Evolutionary conservation across 192 early-diverging fungal species (phyloP), one percentile per base, ranked within the genome.

Genomic region (Pilobolus umbonatus): DNA sequence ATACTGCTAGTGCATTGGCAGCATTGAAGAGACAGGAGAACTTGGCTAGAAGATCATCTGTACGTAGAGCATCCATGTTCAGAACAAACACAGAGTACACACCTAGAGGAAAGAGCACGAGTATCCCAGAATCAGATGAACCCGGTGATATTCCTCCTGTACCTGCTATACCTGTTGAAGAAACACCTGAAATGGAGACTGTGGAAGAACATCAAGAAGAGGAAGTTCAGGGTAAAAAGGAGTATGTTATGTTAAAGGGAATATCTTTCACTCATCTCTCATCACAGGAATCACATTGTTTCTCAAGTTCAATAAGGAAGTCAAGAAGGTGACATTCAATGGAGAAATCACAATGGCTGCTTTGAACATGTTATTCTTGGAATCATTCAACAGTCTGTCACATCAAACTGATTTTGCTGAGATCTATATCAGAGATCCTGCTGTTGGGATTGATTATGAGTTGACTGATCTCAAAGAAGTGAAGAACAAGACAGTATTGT

Each of bases 351-450:
- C 77, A 30, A 69, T 79, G 19, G 75, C 85, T 6, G 72, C 75
- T 0, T 64, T 89, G n/a, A 62, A 76, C 43, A 84, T 87, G 72
- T 51, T 89, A 36, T 89, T 89, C 64, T 84, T 88, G 52, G 88
- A 89, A 50, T 84, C 84, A 49, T 89, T 85, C 50, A 72, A 69
- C 43, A 81, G 76, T 52, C 79, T 77, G 42, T 68, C 85, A 29
- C 80, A 77, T 8, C 78, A 86, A 55, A 65, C 83, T 9, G 75
- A 82, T 39, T 77, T 89, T 47, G 86, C 88, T 0, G 72, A 72
- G 21, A 83, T 89, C 9, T 89, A 89, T 52, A 80, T 89, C 38
- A 75, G 75, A 22, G 85, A 89, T 53, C 60, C 77, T 0, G 55
- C 67, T 15, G 45, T 69, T 0, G 70, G 70, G 15, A 69, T 88